Evolutionary conservation across 2,329 filamentous ascomycete genomes (phyloP), one percentile per base, ranked within the genome.

Genomic region (Periconia macrospinosa): DNA sequence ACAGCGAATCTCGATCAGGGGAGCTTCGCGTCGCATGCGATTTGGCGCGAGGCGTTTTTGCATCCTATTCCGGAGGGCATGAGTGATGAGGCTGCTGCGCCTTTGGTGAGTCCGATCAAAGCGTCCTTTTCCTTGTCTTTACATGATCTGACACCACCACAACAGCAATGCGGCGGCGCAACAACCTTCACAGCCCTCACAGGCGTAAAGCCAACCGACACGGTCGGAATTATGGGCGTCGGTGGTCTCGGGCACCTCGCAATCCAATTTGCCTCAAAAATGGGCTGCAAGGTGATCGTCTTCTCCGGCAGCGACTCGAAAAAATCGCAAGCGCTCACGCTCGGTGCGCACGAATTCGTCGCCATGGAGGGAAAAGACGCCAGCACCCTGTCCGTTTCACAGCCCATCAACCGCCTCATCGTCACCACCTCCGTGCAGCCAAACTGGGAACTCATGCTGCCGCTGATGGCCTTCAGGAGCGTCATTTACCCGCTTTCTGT

Each of bases 271-370:
- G 87, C 87, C 15, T 78, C 77, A 50, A 84, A 85, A 71, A 90
- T 91, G 87, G 89, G 89, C 2, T 90, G 86, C 71, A 79, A 82
- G 53, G 83, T 88, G 6, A 83, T 83, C 1, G 89, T 86, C 0
- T 78, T 91, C 35, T 86, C 83, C n/a, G 81, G 83, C 0, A 83
- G 84, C 9, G 79, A 83, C 53, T 78, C 77, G 56, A 92, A 92
- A 78, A 80, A 80, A 53, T 80, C 83, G 0, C 88, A 91, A 62
- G 87, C 88, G 0, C 66, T 75, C 50, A 65, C 79, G 60, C 75
- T 88, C 2, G 86, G 86, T 41, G 86, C 86, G 0, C 75, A 76
- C 46, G 82, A 82, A 60, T 86, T 87, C 17, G 33, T n/a, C 33
- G 33, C 33, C 11, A 37, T n/a, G 11, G 11, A 37, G 15, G 33